A percentile compares a stretch with the other conserved stretches of the same genome.
These are phyloP conservation scores for Neoconidiobolus thromboides DNA, from an alignment of 371 early-diverging fungal species.

Conservation along the genomic window DNA sequence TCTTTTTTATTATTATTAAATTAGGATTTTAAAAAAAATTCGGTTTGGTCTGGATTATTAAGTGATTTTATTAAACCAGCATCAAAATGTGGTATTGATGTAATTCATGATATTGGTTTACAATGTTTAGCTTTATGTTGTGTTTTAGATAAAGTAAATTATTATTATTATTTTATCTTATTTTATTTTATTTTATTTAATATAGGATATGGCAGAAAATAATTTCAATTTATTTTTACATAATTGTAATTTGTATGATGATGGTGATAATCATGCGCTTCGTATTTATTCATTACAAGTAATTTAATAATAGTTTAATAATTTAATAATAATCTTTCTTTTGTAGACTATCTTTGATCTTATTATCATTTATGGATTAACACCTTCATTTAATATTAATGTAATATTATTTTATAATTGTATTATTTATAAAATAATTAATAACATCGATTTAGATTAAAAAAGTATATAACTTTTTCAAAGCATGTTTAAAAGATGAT, in stretches of 20 bases:
- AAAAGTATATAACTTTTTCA: slow-evolving; percentile 23
- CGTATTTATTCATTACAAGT: slow-evolving; percentile 23
- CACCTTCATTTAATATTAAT: background rate
- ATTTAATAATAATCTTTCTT: background rate
- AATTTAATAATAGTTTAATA: background rate
- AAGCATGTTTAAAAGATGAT: slow-evolving; percentile 25
- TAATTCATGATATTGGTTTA: slow-evolving; percentile 50
- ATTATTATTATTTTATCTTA: background rate
- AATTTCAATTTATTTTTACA: slow-evolving; percentile 23
- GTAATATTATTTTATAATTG: slow-evolving; percentile 7
- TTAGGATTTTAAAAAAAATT: slow-evolving; percentile 36
- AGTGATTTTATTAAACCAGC: slow-evolving; percentile 65
- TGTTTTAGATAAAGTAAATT: slow-evolving; percentile 28
- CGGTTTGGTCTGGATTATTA: slow-evolving; percentile 53
- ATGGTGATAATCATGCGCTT: slow-evolving; percentile 17
- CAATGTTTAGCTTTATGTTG: slow-evolving; percentile 67
- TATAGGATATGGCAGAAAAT: slow-evolving; percentile 21
- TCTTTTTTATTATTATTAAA: background rate
- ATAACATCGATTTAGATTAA: slow-evolving; percentile 11
- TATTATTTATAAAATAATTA: background rate
- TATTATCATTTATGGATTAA: slow-evolving; percentile 24
- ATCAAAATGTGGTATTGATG: slow-evolving; percentile 40
- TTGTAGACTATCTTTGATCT: slow-evolving; percentile 39
- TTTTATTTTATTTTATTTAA: background rate
- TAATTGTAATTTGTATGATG: slow-evolving; percentile 16